phyloP scores from a whole-genome alignment of 1,284 basidiomycete species.

The Mycena citricolor region DNA sequence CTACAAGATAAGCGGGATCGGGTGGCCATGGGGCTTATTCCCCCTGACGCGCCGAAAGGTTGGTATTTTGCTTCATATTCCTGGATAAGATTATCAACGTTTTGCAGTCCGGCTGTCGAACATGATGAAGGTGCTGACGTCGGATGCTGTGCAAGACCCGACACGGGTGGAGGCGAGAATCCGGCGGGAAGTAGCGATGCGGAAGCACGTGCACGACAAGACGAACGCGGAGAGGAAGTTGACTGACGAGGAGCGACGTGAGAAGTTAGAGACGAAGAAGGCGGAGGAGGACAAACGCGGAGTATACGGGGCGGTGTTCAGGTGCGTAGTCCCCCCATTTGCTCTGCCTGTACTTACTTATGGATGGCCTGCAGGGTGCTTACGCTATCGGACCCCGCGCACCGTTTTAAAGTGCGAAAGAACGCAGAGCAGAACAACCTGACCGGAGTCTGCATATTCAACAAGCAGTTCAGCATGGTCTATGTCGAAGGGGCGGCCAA shows the following conservation, averaged over 20 bases:
- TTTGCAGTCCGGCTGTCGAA: conserved; percentile 86
- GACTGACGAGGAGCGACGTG: conserved; percentile 84
- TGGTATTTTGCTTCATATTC: conserved; percentile 20
- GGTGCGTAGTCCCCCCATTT: conserved; percentile 51
- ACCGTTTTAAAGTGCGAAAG: conserved; percentile 95
- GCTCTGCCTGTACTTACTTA: conserved; percentile 10
- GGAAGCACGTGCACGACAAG: conserved; percentile 88
- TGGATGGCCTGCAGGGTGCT: conserved; percentile 59
- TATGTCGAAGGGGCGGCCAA: conserved; percentile 92
- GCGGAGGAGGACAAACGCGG: conserved; percentile 86
- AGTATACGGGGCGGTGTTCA: conserved; percentile 85
- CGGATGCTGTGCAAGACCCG: conserved; percentile 95
- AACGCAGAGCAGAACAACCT: conserved; percentile 92
- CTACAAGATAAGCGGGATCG: conserved; percentile 94
- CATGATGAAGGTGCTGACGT: conserved; percentile 96
- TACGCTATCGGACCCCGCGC: conserved; percentile 87
- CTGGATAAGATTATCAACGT: conserved; percentile 22
- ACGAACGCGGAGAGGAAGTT: conserved; percentile 91
- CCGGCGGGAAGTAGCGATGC: conserved; percentile 87
- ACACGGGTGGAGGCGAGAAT: conserved; percentile 97
- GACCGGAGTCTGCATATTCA: conserved; percentile 88
- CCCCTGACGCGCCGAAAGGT: conserved; percentile 96
- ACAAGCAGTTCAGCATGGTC: conserved; percentile 86
- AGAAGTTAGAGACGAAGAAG: conserved; percentile 86
- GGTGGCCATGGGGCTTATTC: conserved; percentile 93